phyloP scores from a whole-genome alignment of 2,329 filamentous ascomycete species.

The Pseudogymnoascus sp. region DNA sequence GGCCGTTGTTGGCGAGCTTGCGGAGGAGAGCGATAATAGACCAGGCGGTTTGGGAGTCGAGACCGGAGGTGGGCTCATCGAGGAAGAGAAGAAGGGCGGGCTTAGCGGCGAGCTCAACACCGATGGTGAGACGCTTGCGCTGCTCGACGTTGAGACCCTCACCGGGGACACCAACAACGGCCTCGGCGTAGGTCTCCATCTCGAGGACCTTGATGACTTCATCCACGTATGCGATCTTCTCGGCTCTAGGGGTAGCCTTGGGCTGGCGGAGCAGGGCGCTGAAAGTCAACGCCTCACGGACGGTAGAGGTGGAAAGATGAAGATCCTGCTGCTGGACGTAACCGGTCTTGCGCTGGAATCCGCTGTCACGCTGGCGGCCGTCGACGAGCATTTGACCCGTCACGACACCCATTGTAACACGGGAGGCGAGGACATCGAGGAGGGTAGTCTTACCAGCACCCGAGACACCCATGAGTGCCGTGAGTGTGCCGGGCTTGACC shows the following conservation, averaged over 20 bases:
- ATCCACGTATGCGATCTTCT: constrained; percentile 82
- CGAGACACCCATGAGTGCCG: constrained; percentile 68
- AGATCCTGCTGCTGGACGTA: constrained; percentile 92
- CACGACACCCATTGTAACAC: constrained; percentile 83
- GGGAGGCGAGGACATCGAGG: constrained; percentile 75
- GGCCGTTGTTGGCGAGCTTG: constrained; percentile 80
- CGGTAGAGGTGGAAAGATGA: constrained; percentile 74
- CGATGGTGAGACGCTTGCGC: constrained; percentile 76
- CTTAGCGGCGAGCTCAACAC: constrained; percentile 87
- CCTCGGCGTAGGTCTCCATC: constrained; percentile 85
- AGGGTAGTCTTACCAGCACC: constrained; percentile 91
- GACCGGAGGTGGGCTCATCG: constrained; percentile 89
- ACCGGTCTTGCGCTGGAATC: constrained; percentile 86
- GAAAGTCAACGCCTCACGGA: constrained; percentile 81
- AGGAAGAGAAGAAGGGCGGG: constrained; percentile 84
- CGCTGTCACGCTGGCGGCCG: constrained; percentile 59
- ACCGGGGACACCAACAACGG: constrained; percentile 81
- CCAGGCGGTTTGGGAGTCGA: constrained; percentile 91
- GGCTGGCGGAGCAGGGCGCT: constrained; percentile 80
- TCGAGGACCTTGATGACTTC: constrained; percentile 86
- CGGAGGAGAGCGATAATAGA: constrained; percentile 81
- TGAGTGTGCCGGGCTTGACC: constrained; percentile 87
- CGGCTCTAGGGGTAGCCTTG: constrained; percentile 57
- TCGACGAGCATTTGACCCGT: constrained; percentile 70
- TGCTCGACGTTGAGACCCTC: constrained; percentile 72